Evolutionary conservation across 768 basidiomycete species (phyloP), one percentile per base, ranked within the genome.

Genomic region (Leccinellum rugosiceps): DNA sequence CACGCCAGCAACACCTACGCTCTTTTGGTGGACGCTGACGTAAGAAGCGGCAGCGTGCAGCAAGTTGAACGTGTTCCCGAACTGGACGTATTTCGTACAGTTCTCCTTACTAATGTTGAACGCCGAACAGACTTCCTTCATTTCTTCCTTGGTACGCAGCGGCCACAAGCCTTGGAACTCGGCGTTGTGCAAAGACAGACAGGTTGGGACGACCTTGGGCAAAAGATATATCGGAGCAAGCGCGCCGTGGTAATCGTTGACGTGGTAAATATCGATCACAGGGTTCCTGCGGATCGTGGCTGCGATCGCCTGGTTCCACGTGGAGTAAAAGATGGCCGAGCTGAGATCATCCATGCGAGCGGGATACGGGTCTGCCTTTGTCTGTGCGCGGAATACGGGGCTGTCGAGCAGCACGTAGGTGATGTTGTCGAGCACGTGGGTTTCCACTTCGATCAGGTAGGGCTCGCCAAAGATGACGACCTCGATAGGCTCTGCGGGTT

Each of bases 91-190:
- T 80, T 95, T 95, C 52, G 88, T 92, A 78, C 94, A 97, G 67
- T 92, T 81, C 68, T 95, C 94, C 74, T 96, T 96, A 78, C 90
- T 90, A 72, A 97, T 91, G 74, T 96, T 96, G 82, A 97, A 97
- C 3, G 94, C 94, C 3, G 94, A 95, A 71, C 94, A 97, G 48
- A 97, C 94, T 72, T 97, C 94, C 77, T 93, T 95, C 93, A 95
- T 94, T 72, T 97, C 94, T 68, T 95, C 94, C 77, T 96, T 96
- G 35, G 94, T 97, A 47, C 94, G 88, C 25, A 97, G 81, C 6
- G 94, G 91, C 94, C 94, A 96, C 25, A 95, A 82, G 75, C 94
- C 94, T 70, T 97, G 94, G 82, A 97, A 97, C 73, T 97, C 94
- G 67, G 94, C 94, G 64, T 97, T 97, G 79, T 97, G 94, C 32